Evolutionary conservation across 73 alveolate genomes (phyloP).

Genomic region (Paramecium octaurelia): DNA sequence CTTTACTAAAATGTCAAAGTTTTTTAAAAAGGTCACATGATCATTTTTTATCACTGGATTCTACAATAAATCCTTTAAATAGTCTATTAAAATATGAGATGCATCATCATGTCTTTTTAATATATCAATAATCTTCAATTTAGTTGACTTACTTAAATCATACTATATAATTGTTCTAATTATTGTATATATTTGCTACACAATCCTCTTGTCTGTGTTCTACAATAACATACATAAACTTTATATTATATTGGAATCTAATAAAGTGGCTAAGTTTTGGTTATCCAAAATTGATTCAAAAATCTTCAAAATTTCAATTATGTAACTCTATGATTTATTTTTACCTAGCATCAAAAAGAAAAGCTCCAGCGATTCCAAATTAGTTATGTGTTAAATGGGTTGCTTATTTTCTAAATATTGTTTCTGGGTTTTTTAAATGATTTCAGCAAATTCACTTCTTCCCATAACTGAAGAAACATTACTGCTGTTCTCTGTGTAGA

Average conservation of each 20-base stretch:
- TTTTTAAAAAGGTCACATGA: neutral
- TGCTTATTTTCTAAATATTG: neutral
- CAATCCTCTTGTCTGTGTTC: neutral
- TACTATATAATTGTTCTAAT: conserved; percentile 7
- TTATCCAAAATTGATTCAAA: conserved; percentile 26
- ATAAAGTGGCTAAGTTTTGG: neutral
- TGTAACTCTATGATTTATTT: neutral
- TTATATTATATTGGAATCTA: conserved; percentile 28
- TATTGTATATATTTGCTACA: neutral
- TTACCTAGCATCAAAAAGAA: neutral
- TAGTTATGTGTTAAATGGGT: conserved; percentile 7
- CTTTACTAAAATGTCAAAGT: neutral
- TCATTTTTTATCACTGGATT: conserved; percentile 12
- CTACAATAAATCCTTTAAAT: neutral
- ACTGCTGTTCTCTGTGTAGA: conserved; percentile 38
- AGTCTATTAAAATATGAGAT: neutral
- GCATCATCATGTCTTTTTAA: neutral
- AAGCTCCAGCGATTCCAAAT: neutral
- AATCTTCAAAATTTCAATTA: neutral
- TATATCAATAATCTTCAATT: neutral
- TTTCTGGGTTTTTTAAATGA: conserved; percentile 2
- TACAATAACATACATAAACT: neutral
- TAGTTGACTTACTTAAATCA: neutral
- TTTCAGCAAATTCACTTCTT: conserved; percentile 47
- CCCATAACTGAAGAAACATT: conserved; percentile 45